Conservation (phyloP, 106 monocot genomes). For the Ottelia alismoides region DNA sequence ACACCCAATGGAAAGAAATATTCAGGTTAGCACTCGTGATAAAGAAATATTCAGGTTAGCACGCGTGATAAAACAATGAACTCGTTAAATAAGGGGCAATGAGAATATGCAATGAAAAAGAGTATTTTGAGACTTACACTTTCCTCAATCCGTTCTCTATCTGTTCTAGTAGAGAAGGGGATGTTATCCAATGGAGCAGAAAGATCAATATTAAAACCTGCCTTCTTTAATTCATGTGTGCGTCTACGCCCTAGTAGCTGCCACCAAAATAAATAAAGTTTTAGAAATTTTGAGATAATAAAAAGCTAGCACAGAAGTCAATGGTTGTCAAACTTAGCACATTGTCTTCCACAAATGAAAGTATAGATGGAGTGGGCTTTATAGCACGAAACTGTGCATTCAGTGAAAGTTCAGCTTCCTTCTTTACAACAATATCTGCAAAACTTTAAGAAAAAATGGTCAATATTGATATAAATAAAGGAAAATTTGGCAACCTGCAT, state of each 20-base stretch:
- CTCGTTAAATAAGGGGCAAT: too few relatives aligned
- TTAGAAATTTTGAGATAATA: neutral
- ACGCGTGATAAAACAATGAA: too few relatives aligned
- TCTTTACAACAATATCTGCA: neutral
- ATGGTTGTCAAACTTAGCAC: constrained; percentile 21
- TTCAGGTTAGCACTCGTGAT: too few relatives aligned
- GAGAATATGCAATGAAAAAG: too few relatives aligned
- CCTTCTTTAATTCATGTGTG: constrained; percentile 64
- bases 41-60: too few relatives aligned
- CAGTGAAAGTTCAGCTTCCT: constrained; percentile 35
- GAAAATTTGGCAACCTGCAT: too few relatives aligned
- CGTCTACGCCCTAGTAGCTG: constrained; percentile 90
- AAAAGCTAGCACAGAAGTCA: neutral
- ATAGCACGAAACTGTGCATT: constrained; percentile 94
- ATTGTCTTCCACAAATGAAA: constrained; percentile 97
- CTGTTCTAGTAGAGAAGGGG: constrained; percentile 61
- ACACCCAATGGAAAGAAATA: too few relatives aligned
- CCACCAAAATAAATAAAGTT: constrained; percentile 7
- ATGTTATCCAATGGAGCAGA: constrained; percentile 86
- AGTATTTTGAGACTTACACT: constrained; percentile 51
- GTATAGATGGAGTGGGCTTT: constrained; percentile 76
- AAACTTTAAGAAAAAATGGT: neutral
- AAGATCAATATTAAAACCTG: constrained; percentile 77
- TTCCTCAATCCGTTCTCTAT: constrained; percentile 82
- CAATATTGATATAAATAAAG: too few relatives aligned